phyloP scores from a whole-genome alignment of 2,329 filamentous ascomycete species.

The Fusarium sacchari region DNA sequence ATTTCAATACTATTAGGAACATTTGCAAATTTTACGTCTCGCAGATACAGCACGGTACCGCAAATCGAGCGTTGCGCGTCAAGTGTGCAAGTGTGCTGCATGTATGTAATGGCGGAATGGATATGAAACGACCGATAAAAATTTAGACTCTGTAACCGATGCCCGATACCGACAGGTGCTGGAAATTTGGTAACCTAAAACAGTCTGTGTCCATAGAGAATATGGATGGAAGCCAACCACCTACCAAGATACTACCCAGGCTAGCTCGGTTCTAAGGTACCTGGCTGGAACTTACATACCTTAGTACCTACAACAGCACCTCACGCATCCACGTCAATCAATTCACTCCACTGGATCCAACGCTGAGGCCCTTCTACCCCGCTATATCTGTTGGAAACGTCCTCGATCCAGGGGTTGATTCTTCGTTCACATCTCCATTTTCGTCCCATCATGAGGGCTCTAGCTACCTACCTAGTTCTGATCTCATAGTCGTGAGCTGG shows the following conservation, averaged over 20 bases:
- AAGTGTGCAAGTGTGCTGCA: background rate
- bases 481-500: slow-evolving; percentile 3
- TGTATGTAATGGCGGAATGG: too few relatives aligned
- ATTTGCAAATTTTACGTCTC: background rate
- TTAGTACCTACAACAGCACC: background rate
- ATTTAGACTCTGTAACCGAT: slow-evolving; percentile 14
- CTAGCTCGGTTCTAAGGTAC: background rate
- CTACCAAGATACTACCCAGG: background rate
- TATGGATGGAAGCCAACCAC: background rate
- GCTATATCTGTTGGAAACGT: slow-evolving; percentile 15
- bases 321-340: background rate
- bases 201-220: background rate
- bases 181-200: slow-evolving; percentile 14
- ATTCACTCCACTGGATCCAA: background rate
- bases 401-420: slow-evolving; percentile 12
- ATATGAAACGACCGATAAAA: slow-evolving; percentile 30
- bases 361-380: slow-evolving; percentile 24
- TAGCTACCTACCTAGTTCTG: background rate
- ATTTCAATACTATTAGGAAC: background rate
- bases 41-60: background rate
- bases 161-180: background rate
- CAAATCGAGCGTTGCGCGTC: slow-evolving; percentile 13
- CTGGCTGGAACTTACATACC: background rate
- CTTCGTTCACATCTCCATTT: slow-evolving; percentile 1
- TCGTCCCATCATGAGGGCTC: slow-evolving; percentile 6